These are phyloP conservation scores for Rhizopogon vulgaris DNA, from an alignment of 768 basidiomycete species.

Conservation along the genomic window DNA sequence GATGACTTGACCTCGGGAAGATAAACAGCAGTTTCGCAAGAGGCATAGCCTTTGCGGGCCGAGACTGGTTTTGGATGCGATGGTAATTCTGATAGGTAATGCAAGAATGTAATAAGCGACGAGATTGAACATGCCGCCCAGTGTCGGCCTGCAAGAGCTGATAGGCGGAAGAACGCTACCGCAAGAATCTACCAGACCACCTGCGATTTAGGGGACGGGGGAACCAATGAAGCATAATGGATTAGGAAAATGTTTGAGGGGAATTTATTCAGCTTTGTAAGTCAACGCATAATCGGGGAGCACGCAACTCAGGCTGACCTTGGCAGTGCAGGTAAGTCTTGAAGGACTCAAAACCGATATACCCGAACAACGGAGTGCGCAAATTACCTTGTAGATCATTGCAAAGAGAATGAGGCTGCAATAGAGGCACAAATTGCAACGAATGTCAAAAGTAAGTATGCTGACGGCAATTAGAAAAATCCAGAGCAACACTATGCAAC, in stretches of 20 bases:
- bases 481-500: conserved; percentile 63
- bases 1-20: conserved; percentile 55
- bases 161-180: conserved; percentile 35
- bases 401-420: conserved; percentile 52
- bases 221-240: conserved; percentile 59
- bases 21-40: conserved; percentile 7
- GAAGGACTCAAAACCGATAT: conserved; percentile 69
- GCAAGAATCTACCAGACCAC: conserved; percentile 47
- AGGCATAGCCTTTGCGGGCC: conserved; percentile 39
- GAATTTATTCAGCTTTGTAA: conserved; percentile 41
- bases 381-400: conserved; percentile 59
- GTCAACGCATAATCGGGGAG: neutral
- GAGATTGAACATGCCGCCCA: conserved; percentile 70
- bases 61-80: conserved; percentile 37
- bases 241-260: conserved; percentile 52
- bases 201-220: conserved; percentile 45
- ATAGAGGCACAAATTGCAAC: conserved; percentile 59
- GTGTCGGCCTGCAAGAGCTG: conserved; percentile 40
- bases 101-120: conserved; percentile 57
- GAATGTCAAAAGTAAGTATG: conserved; percentile 56
- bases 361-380: conserved; percentile 57
- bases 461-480: conserved; percentile 56
- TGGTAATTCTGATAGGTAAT: conserved; percentile 43
- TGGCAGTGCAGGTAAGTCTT: conserved; percentile 81
- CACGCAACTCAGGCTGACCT: conserved; percentile 40